phyloP scores from a whole-genome alignment of 2,329 filamentous ascomycete species.

The Exophiala phaeomuriformis region DNA sequence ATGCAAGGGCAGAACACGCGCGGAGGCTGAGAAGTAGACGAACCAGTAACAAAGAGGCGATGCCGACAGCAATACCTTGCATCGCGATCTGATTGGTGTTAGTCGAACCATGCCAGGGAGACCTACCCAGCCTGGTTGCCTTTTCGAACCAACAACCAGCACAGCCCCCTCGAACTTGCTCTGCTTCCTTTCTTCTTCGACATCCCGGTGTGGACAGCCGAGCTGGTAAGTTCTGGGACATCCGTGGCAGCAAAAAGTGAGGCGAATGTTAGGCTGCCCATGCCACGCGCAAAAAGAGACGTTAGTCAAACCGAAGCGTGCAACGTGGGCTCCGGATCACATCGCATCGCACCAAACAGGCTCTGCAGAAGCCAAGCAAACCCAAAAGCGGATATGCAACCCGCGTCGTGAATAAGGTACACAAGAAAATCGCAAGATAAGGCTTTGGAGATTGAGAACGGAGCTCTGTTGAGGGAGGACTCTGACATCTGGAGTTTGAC shows the following conservation, averaged over 20 bases:
- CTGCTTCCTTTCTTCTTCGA: background rate
- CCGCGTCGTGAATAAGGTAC: conserved; percentile 1
- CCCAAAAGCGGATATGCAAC: background rate
- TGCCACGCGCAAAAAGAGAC: background rate
- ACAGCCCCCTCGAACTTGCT: background rate
- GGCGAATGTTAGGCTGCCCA: background rate
- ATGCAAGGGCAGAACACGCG: background rate
- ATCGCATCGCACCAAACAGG: background rate
- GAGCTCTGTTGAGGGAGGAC: conserved; percentile 7
- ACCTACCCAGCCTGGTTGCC: conserved; percentile 2
- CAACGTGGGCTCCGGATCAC: background rate
- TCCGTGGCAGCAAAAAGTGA: background rate
- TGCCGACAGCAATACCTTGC: background rate
- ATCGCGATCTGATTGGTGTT: background rate
- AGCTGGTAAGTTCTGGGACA: background rate
- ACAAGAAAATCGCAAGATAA: background rate
- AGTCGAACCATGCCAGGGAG: background rate
- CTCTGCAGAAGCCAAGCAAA: background rate
- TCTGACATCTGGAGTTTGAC: conserved; percentile 1
- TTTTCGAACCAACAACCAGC: conserved; percentile 1
- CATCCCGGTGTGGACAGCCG: background rate
- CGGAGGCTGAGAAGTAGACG: background rate
- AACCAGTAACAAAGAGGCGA: background rate
- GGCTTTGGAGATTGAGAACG: conserved; percentile 4
- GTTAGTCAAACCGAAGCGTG: background rate